Base-by-base conservation (phyloP, 345 rosid species). In the Acer campestre region DNA sequence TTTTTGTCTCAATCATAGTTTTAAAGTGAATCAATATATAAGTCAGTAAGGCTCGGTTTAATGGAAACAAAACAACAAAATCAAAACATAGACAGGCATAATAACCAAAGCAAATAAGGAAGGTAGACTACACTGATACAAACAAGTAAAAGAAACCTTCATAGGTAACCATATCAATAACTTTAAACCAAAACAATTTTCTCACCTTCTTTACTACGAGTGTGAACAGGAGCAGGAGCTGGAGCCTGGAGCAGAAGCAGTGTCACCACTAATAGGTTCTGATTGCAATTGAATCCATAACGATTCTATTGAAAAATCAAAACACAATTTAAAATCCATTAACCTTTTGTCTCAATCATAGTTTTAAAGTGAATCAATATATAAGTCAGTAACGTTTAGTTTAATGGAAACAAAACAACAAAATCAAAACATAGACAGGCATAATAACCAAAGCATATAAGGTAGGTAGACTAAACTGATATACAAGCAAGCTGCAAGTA, bases 221-320 rank as follows among this genome's bases (percentile, higher is more conserved):
- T n/a, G n/a, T n/a, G n/a, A n/a, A n/a, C 59, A 62, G 46, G 46
- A 35, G 27, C n/a, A n/a, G n/a, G n/a, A n/a, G n/a, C n/a, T n/a
- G n/a, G n/a, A n/a, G n/a, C n/a, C 67, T 20, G 51, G 35, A 58
- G 76, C 7, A 27, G 63, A 16, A 59, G 42, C 67, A 61, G 68
- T 25, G 13, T 71, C 25, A 31, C 17, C 49, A 40, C 23, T 4
- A 56, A n/a, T n/a, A n/a, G n/a, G n/a, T n/a, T n/a, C n/a, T n/a
- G n/a, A n/a, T n/a, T n/a, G n/a, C n/a, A n/a, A n/a, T n/a, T n/a
- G n/a, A n/a, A n/a, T n/a, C n/a, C n/a, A n/a, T n/a, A n/a, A n/a
- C n/a, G n/a, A 25, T 25, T 25, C 27, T 25, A 25, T 25, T 25
- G 27, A 25, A 1, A 25, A 25, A 25, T 25, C 27, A 25, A 25